A percentile compares a stretch with the other conserved stretches of the same genome.
These are phyloP conservation scores for Cucumis hystrix DNA, from an alignment of 306 rosid genomes.

Conservation along the genomic window DNA sequence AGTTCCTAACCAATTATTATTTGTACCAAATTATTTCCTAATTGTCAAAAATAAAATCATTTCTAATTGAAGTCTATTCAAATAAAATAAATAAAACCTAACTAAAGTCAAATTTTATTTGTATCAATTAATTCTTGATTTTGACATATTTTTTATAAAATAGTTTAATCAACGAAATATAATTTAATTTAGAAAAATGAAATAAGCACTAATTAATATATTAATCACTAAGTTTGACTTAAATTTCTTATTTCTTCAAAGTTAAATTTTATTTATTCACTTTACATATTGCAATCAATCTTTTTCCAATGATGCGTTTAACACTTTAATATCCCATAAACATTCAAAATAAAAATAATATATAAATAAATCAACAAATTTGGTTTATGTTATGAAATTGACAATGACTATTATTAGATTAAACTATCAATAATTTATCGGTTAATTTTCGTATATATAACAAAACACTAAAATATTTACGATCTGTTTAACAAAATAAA, in stretches of 20 bases:
- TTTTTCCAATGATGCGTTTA: background rate
- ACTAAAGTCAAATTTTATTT: background rate
- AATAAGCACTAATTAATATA: background rate
- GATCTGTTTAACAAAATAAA: too few relatives aligned
- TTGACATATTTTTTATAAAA: background rate
- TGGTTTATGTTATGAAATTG: background rate
- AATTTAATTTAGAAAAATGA: background rate
- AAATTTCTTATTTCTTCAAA: background rate
- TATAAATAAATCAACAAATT: background rate
- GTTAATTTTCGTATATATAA: too few relatives aligned
- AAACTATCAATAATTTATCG: too few relatives aligned
- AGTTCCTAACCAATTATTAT: too few relatives aligned
- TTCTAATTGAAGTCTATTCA: too few relatives aligned
- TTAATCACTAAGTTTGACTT: background rate
- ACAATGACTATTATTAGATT: too few relatives aligned
- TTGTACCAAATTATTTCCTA: too few relatives aligned
- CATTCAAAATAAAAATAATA: background rate
- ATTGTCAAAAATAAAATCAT: too few relatives aligned
- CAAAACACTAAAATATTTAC: too few relatives aligned
- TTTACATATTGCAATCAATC: background rate
- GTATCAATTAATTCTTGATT: background rate
- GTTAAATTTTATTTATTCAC: background rate
- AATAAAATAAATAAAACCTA: too few relatives aligned
- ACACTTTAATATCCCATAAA: background rate
- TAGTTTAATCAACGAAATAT: too few relatives aligned